phyloP scores from a whole-genome alignment of 148 eudicot genomes.

The Amaranthus hypochondriacus region DNA sequence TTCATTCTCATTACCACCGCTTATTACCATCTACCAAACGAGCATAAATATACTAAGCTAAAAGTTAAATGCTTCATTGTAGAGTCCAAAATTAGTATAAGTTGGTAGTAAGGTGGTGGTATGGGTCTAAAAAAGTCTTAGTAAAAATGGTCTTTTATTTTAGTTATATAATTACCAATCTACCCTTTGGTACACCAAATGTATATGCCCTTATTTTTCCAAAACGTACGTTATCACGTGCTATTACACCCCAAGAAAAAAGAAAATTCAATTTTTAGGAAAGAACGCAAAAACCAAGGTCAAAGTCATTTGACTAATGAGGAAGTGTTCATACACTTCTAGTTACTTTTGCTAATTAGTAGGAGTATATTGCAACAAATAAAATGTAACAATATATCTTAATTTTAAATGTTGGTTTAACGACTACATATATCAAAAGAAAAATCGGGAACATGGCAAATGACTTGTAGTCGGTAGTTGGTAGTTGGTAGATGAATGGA shows the following conservation, averaged over 20 bases:
- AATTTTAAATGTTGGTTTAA: too few relatives aligned
- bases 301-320: slow-evolving; percentile 24
- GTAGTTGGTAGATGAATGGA: too few relatives aligned
- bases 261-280: neutral
- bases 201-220: slow-evolving; percentile 21
- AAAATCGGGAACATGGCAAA: too few relatives aligned
- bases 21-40: too few relatives aligned
- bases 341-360: neutral
- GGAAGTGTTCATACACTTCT: slow-evolving; percentile 9
- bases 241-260: neutral
- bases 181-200: slow-evolving; percentile 21
- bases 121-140: slow-evolving; percentile 10
- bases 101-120: slow-evolving; percentile 10
- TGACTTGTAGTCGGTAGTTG: too few relatives aligned
- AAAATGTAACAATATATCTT: too few relatives aligned
- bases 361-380: too few relatives aligned
- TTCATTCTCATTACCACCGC: too few relatives aligned
- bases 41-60: slow-evolving; percentile 7
- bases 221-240: slow-evolving; percentile 31
- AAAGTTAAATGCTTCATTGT: slow-evolving; percentile 10
- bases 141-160: slow-evolving; percentile 16
- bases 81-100: slow-evolving; percentile 12
- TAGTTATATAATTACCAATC: slow-evolving; percentile 4
- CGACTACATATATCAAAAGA: too few relatives aligned
- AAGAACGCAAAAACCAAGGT: slow-evolving; percentile 6